These are phyloP conservation scores for Camellia sinensis DNA, from an alignment of 148 eudicot genomes.

Conservation along the genomic window DNA sequence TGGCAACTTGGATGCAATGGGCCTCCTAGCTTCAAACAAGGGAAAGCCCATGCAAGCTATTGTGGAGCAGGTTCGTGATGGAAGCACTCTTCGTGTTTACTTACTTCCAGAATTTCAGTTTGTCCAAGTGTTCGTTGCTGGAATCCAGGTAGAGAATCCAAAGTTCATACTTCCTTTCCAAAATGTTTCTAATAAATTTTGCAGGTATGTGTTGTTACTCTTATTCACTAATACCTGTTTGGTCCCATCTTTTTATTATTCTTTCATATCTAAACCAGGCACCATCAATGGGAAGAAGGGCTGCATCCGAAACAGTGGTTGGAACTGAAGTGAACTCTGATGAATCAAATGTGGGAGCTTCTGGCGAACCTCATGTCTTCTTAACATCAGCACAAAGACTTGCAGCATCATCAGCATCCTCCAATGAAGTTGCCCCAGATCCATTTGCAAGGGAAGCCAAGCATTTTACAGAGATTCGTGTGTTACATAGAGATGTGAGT, in stretches of 20 bases:
- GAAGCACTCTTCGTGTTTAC: conserved; percentile 77
- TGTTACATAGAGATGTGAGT: conserved; percentile 85
- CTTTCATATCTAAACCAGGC: conserved; percentile 37
- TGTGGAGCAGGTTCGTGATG: conserved; percentile 95
- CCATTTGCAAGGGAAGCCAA: conserved; percentile 88
- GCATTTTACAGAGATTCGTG: conserved; percentile 90
- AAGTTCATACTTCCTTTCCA: neutral
- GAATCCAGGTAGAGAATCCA: conserved; percentile 58
- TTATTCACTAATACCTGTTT: neutral
- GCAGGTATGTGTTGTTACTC: neutral
- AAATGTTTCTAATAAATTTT: neutral
- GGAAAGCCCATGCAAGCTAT: conserved; percentile 74
- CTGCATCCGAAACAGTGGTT: conserved; percentile 41
- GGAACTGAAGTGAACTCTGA: conserved; percentile 37
- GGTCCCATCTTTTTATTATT: neutral
- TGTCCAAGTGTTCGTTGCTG: conserved; percentile 84
- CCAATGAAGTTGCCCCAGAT: conserved; percentile 56
- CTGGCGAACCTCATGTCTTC: conserved; percentile 49
- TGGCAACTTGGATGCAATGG: conserved; percentile 58
- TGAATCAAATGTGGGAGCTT: conserved; percentile 55
- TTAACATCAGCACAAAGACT: conserved; percentile 79
- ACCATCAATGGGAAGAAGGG: conserved; percentile 87
- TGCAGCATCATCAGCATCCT: conserved; percentile 56
- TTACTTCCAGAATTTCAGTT: conserved; percentile 85
- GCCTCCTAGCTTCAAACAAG: conserved; percentile 52